Conservation (phyloP, 345 rosid genomes). For the Streptanthus diversifolius region DNA sequence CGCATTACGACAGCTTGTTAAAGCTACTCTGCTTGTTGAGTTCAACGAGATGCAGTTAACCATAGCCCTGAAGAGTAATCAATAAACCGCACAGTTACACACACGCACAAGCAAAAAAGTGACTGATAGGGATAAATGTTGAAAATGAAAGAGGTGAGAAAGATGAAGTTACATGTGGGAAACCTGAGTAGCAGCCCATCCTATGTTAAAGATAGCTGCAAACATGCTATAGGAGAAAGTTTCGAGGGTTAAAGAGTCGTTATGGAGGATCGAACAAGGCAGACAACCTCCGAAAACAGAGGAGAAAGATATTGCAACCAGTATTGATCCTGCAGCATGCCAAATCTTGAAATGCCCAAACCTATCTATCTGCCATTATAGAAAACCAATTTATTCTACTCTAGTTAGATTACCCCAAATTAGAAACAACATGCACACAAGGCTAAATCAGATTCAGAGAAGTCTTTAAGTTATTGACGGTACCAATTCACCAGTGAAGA, state of each 20-base stretch:
- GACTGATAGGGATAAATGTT: background rate
- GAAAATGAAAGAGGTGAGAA: background rate
- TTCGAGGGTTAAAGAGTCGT: slow-evolving; percentile 44
- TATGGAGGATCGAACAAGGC: slow-evolving; percentile 63
- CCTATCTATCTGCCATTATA: slow-evolving; percentile 74
- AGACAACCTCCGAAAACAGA: slow-evolving; percentile 92
- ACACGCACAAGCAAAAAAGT: background rate
- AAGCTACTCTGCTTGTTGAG: slow-evolving; percentile 81
- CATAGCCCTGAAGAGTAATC: slow-evolving; percentile 62
- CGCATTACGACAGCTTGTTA: slow-evolving; percentile 92
- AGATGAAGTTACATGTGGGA: slow-evolving; percentile 72
- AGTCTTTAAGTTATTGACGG: background rate
- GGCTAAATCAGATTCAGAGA: background rate
- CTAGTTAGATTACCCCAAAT: background rate
- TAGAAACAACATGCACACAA: background rate
- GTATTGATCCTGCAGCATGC: slow-evolving; percentile 88
- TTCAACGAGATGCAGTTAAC: slow-evolving; percentile 85
- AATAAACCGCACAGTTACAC: background rate
- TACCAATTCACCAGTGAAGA: slow-evolving; percentile 88
- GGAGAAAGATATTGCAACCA: slow-evolving; percentile 90
- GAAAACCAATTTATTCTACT: background rate
- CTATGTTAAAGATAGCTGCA: slow-evolving; percentile 91
- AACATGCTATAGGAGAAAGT: slow-evolving; percentile 74
- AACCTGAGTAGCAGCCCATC: slow-evolving; percentile 99
- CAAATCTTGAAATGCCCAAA: slow-evolving; percentile 95